Base-by-base conservation (phyloP, 2,329 filamentous ascomycete genomes). In the Fusarium keratoplasticum region DNA sequence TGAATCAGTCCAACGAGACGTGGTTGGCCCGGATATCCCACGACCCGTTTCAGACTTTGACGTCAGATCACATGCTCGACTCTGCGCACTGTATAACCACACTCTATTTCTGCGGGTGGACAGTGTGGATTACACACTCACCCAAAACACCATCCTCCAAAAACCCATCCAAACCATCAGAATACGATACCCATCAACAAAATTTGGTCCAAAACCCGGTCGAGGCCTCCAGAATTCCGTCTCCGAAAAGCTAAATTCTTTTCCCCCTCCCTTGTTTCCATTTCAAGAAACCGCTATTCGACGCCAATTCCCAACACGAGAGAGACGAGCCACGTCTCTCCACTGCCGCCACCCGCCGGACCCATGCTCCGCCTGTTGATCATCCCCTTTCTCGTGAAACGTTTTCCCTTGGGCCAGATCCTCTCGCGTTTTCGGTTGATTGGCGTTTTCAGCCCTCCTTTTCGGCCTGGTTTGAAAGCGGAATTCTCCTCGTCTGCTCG, bases 21-120 rank as follows among this genome's bases (percentile, higher is more conserved):
- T 61, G 70, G 72, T 73, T 75, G 72, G 72, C 25, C 68, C 72
- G 70, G 72, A 71, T 64, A 57, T 40, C 38, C 25, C 18, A 64
- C 47, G 63, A 70, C 62, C 70, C 72, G 69, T 66, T 54, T 60
- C 52, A 44, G 47, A 20, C 33, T 57, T 40, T 62, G 64, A 66
- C 64, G 59, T 67, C 61, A 67, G 40, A 57, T 20, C 42, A 14
- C 7, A 38, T 47, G 29, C 35, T 5, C 7, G 6, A 4, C 5
- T 31, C 33, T 47, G 11, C 63, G 57, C 62, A 77, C 75, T 76
- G 75, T 76, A 31, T 29, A n/a, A 2, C 1, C 4, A 31, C 5
- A 25, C 25, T 8, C 13, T 3, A 18, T 3, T 10, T 4, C 14
- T 14, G 13, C 3, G 5, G 1, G n/a, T 40, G 18, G 16, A 77